Evolutionary conservation across 139 green algal genomes (phyloP).

Genomic region (Micractinium sp.): DNA sequence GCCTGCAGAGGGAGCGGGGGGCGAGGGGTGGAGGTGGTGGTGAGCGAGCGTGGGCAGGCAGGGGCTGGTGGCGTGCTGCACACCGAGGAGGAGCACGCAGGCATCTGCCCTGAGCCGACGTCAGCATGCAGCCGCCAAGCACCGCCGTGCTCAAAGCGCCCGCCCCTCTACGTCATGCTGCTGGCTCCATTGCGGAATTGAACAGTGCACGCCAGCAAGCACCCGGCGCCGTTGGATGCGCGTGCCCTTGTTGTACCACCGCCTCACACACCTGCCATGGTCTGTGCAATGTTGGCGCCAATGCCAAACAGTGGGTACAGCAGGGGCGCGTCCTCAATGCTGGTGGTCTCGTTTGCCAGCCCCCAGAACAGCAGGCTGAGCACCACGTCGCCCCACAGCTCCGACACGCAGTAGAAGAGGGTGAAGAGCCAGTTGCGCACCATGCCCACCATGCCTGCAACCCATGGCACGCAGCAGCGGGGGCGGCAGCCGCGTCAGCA

Average conservation of each 20-base stretch:
- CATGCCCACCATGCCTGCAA: conserved; percentile 80
- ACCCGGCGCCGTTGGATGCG: neutral
- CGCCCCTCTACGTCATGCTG: neutral
- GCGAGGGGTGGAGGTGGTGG: neutral
- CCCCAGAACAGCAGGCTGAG: conserved; percentile 94
- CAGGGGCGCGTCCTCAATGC: conserved; percentile 82
- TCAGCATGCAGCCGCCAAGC: neutral
- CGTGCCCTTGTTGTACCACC: too few species aligned
- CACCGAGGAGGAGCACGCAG: neutral
- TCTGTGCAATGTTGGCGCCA: conserved; percentile 95
- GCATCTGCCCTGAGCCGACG: neutral
- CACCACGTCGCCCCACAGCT: conserved; percentile 93
- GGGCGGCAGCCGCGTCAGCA: neutral
- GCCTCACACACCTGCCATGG: conserved; percentile 58
- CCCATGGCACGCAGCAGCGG: neutral
- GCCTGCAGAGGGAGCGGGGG: conserved; percentile 5
- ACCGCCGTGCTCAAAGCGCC: neutral
- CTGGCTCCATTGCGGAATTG: too few species aligned
- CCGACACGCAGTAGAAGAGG: conserved; percentile 89
- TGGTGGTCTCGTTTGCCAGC: conserved; percentile 95
- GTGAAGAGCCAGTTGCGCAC: conserved; percentile 96
- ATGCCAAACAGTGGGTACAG: conserved; percentile 97
- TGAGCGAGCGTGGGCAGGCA: neutral
- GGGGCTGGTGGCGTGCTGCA: neutral
- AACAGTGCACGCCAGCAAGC: neutral